A percentile compares a stretch with the other conserved stretches of the same genome.
phyloP scores from a whole-genome alignment of 208 protist genomes.

The Crithidia mellificae region DNA sequence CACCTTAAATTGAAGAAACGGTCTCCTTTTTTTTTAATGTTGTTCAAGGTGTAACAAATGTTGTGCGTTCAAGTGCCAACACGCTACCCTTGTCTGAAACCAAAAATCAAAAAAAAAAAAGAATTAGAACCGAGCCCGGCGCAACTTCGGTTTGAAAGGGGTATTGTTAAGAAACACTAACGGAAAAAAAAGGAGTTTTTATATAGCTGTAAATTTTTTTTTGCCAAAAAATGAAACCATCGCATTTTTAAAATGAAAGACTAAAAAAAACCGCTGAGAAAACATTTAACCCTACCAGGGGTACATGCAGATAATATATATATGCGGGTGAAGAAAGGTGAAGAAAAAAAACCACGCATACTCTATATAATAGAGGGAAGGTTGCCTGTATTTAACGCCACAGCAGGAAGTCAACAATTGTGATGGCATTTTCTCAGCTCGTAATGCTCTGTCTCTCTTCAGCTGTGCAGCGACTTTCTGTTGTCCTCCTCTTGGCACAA shows the following conservation, averaged over 20 bases:
- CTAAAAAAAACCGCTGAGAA: neutral
- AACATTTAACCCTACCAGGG: too few relatives aligned
- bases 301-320: too few relatives aligned
- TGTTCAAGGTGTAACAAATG: too few relatives aligned
- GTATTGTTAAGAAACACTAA: neutral
- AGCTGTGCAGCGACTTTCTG: too few relatives aligned
- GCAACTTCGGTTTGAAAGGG: neutral
- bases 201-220: too few relatives aligned
- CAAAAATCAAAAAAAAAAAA: neutral
- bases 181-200: conserved; percentile 1
- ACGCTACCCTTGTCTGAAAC: neutral
- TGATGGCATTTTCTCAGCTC: conserved; percentile 1
- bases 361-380: neutral
- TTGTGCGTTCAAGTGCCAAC: neutral
- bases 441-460: neutral
- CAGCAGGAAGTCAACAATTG: neutral
- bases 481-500: too few relatives aligned
- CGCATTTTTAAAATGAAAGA: neutral
- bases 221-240: neutral
- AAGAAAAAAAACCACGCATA: too few relatives aligned
- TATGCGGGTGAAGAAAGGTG: too few relatives aligned
- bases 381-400: neutral
- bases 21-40: too few relatives aligned
- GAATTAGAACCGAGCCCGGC: neutral
- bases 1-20: too few relatives aligned